phyloP scores from a whole-genome alignment of 371 early-diverging fungal genomes.

The Mucor velutinosus region DNA sequence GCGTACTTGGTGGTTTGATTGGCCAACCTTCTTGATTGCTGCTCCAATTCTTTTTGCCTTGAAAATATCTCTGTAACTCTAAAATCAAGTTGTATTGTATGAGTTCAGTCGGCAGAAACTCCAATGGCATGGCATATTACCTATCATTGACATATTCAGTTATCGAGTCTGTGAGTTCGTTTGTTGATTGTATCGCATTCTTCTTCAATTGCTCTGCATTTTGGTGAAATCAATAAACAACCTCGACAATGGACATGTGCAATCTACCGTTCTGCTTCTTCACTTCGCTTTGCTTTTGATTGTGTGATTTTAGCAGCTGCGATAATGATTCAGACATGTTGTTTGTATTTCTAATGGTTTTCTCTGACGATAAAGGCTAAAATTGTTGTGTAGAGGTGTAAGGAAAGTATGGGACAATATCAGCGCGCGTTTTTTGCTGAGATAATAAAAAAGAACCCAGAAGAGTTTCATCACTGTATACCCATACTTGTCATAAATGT shows the following conservation, averaged over 20 bases:
- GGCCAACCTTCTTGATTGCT: constrained; percentile 56
- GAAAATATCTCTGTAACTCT: constrained; percentile 59
- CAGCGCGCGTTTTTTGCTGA: not conserved
- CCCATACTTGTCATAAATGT: not conserved
- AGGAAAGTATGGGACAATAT: not conserved
- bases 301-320: constrained; percentile 48
- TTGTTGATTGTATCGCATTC: constrained; percentile 53
- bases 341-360: not conserved
- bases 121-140: constrained; percentile 23
- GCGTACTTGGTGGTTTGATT: constrained; percentile 50
- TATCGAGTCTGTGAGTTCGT: constrained; percentile 56
- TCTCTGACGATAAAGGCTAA: not conserved
- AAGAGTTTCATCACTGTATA: not conserved
- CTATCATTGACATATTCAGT: constrained; percentile 60
- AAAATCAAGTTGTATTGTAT: constrained; percentile 1
- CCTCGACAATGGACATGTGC: not conserved
- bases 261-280: constrained; percentile 49
- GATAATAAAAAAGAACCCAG: not conserved
- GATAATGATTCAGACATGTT: constrained; percentile 36
- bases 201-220: constrained; percentile 56
- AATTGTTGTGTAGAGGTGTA: not conserved
- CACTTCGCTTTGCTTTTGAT: constrained; percentile 40
- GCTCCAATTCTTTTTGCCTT: constrained; percentile 67
- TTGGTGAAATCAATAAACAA: not conserved
- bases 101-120: not conserved